These are phyloP conservation scores for Alternaria angustiovoidea DNA, from an alignment of 2,329 filamentous ascomycete genomes.

Conservation along the genomic window DNA sequence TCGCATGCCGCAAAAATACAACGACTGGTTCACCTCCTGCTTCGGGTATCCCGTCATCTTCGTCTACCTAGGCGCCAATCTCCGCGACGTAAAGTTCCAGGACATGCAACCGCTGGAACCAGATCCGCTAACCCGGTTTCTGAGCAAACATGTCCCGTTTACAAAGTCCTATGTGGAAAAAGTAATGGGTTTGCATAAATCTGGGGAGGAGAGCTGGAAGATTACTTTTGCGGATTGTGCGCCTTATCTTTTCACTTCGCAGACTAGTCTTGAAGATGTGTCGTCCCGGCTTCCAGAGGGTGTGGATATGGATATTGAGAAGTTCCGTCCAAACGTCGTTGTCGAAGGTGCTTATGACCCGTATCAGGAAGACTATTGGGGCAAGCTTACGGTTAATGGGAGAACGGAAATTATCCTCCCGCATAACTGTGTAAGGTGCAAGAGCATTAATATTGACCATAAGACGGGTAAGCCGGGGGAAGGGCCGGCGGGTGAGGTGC, in stretches of 20 bases:
- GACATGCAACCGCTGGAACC: conserved; percentile 34
- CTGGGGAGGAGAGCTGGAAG: conserved; percentile 19
- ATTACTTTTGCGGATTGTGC: conserved; percentile 79
- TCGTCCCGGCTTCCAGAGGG: conserved; percentile 53
- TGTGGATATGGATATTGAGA: conserved; percentile 54
- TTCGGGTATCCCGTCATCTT: conserved; percentile 56
- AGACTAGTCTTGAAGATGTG: conserved; percentile 74
- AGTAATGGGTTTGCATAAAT: conserved; percentile 46
- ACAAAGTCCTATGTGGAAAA: conserved; percentile 15
- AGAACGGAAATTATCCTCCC: conserved; percentile 46
- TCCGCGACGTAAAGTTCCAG: conserved; percentile 52
- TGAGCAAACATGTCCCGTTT: conserved; percentile 25
- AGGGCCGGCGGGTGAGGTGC: conserved; percentile 50
- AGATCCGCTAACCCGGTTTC: conserved; percentile 23
- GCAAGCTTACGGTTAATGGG: conserved; percentile 46
- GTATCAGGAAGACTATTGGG: conserved; percentile 60
- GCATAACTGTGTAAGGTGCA: conserved; percentile 58
- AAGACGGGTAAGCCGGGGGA: conserved; percentile 52
- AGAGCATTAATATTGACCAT: conserved; percentile 59
- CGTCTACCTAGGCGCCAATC: conserved; percentile 54
- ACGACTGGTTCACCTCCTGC: conserved; percentile 54
- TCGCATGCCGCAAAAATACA: conserved; percentile 54
- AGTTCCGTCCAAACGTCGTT: conserved; percentile 59
- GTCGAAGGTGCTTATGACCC: conserved; percentile 50
- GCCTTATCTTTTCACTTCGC: conserved; percentile 75